These are phyloP conservation scores for Podaxis sp. DNA, from an alignment of 768 basidiomycete species.

Conservation along the genomic window DNA sequence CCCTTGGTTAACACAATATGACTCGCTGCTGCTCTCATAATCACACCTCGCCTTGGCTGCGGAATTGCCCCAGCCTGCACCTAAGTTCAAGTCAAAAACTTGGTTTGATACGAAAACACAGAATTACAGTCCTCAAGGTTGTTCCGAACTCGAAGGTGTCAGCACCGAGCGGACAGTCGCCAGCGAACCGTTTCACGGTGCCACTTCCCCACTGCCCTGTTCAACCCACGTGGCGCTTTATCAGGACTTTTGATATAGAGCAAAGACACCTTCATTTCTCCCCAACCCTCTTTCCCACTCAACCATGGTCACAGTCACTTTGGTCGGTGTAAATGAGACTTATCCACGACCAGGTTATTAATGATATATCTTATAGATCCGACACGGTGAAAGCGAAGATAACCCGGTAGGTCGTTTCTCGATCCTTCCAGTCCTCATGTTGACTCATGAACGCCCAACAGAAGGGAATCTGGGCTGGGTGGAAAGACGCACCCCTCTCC, in stretches of 20 bases:
- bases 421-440: background rate
- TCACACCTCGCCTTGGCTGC: no score
- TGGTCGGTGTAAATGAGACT: slow-evolving; percentile 17
- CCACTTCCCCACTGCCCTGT: background rate
- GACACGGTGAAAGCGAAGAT: slow-evolving; percentile 72
- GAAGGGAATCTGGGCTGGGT: slow-evolving; percentile 68
- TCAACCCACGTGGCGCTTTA: background rate
- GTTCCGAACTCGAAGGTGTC: no score
- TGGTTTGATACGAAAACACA: no score
- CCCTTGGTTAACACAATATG: background rate
- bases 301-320: slow-evolving; percentile 24
- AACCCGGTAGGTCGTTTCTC: slow-evolving; percentile 47
- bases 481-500: slow-evolving; percentile 74
- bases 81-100: no score
- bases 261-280: background rate
- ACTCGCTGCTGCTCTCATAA: no score
- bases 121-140: no score
- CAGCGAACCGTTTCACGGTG: no score
- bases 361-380: slow-evolving; percentile 42
- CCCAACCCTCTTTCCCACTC: background rate
- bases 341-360: slow-evolving; percentile 19
- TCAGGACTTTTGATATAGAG: no score
- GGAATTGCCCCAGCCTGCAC: no score
- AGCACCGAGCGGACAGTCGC: no score
- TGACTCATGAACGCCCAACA: slow-evolving; percentile 17